Evolutionary conservation across 805 yeast species (phyloP).

Genomic region (Yamadazyma paraphyllophila): DNA sequence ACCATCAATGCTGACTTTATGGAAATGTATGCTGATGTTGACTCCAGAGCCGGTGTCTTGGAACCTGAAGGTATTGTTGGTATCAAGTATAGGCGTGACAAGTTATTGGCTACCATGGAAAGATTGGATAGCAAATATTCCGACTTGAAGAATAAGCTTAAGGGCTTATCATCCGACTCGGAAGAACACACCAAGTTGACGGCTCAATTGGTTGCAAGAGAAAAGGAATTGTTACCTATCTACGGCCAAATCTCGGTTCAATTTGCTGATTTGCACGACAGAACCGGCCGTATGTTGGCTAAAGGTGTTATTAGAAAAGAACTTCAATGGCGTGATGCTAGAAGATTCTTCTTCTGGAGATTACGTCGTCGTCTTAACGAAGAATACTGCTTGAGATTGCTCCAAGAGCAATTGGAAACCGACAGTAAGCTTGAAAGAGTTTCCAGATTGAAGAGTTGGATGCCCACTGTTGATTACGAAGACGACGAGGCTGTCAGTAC

Average conservation of each 20-base stretch:
- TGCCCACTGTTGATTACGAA: conserved; percentile 67
- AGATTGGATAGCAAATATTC: conserved; percentile 80
- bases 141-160: conserved; percentile 59
- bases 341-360: conserved; percentile 99
- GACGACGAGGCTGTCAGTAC: conserved; percentile 76
- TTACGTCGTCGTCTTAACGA: conserved; percentile 93
- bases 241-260: conserved; percentile 92
- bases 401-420: conserved; percentile 58
- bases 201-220: conserved; percentile 72
- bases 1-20: conserved; percentile 94
- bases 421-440: conserved; percentile 72
- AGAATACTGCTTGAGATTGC: conserved; percentile 76
- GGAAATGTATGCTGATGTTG: conserved; percentile 99
- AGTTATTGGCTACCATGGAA: conserved; percentile 84
- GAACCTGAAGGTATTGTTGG: conserved; percentile 99
- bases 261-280: conserved; percentile 96
- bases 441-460: conserved; percentile 86
- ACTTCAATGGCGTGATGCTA: conserved; percentile 79
- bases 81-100: conserved; percentile 93
- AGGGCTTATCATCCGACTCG: conserved; percentile 49
- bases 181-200: conserved; percentile 68
- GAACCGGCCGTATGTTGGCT: conserved; percentile 96
- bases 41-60: conserved; percentile 94
- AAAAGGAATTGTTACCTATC: conserved; percentile 74
- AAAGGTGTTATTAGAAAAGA: conserved; percentile 88